phyloP scores from a whole-genome alignment of 2,329 filamentous ascomycete genomes.

The Epichloe coenophiala region DNA sequence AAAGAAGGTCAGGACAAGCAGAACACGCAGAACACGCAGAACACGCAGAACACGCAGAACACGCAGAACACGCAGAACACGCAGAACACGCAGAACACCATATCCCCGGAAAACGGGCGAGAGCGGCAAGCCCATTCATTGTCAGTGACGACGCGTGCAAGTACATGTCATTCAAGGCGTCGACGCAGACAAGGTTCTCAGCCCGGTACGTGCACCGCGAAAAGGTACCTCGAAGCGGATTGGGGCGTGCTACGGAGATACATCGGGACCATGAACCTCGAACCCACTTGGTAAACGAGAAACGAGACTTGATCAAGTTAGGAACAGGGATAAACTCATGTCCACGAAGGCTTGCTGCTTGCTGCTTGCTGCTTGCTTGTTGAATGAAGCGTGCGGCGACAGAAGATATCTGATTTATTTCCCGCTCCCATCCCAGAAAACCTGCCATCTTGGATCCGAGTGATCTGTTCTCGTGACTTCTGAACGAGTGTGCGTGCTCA shows the following conservation, averaged over 20 bases:
- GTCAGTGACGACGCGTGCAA: neutral
- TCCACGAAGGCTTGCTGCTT: neutral
- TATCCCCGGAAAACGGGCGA: constrained; percentile 1
- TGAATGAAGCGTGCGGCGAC: neutral
- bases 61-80: neutral
- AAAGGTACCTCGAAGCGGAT: constrained; percentile 5
- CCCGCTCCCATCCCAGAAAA: neutral
- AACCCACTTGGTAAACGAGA: neutral
- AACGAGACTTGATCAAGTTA: neutral
- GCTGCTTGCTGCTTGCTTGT: neutral
- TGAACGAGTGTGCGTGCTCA: neutral
- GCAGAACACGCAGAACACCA: neutral
- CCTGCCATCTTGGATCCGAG: neutral
- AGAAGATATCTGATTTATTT: neutral
- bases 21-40: neutral
- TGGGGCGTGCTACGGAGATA: constrained; percentile 3
- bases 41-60: neutral
- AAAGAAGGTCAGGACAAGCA: neutral
- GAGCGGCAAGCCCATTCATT: constrained; percentile 1
- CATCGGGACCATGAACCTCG: constrained; percentile 1
- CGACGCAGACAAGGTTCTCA: constrained; percentile 6
- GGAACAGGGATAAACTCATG: neutral
- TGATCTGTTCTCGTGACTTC: neutral
- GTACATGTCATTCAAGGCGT: constrained; percentile 2
- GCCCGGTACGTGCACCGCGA: neutral